A percentile compares a stretch with the other conserved stretches of the same genome.
These are phyloP conservation scores for Nakazawaea wickerhamii DNA, from an alignment of 805 yeast genomes.

Conservation along the genomic window DNA sequence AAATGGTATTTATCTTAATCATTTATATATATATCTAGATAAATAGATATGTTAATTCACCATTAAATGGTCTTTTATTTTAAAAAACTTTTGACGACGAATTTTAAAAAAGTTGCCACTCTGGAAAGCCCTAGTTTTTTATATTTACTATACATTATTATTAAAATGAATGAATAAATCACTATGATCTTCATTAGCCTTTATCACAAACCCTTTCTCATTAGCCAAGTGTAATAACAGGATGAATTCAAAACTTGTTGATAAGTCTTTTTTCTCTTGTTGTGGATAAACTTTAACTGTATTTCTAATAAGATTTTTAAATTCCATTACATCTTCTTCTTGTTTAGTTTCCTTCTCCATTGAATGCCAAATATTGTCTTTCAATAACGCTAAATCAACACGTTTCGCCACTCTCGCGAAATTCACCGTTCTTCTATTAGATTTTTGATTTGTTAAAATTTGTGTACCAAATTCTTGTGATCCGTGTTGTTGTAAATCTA, in stretches of 20 bases:
- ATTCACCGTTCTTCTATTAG: slow-evolving; percentile 36
- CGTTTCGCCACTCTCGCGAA: slow-evolving; percentile 72
- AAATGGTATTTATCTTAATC: not conserved
- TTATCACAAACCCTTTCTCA: slow-evolving; percentile 66
- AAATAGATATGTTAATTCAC: not conserved
- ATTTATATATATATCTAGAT: not conserved
- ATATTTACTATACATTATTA: not conserved
- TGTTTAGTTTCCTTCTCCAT: slow-evolving; percentile 21
- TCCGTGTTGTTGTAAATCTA: not conserved
- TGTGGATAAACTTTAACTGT: slow-evolving; percentile 42
- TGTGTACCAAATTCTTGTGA: slow-evolving; percentile 21
- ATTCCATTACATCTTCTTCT: slow-evolving; percentile 12
- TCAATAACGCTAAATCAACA: slow-evolving; percentile 68
- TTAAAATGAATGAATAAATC: slow-evolving; percentile 6
- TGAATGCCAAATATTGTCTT: slow-evolving; percentile 70
- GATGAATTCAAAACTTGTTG: slow-evolving; percentile 82
- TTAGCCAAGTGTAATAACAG: slow-evolving; percentile 82
- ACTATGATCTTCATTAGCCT: slow-evolving; percentile 31
- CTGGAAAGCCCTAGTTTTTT: not conserved
- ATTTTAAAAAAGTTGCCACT: not conserved
- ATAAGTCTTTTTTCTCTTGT: slow-evolving; percentile 57
- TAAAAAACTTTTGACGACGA: not conserved
- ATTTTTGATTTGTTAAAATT: slow-evolving; percentile 17
- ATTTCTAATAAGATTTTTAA: slow-evolving; percentile 22
- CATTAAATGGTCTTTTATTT: not conserved